Evolutionary conservation across 23 red algal genomes (phyloP), one percentile per base, ranked within the genome.

Genomic region (Cyanidioschyzon merolae): DNA sequence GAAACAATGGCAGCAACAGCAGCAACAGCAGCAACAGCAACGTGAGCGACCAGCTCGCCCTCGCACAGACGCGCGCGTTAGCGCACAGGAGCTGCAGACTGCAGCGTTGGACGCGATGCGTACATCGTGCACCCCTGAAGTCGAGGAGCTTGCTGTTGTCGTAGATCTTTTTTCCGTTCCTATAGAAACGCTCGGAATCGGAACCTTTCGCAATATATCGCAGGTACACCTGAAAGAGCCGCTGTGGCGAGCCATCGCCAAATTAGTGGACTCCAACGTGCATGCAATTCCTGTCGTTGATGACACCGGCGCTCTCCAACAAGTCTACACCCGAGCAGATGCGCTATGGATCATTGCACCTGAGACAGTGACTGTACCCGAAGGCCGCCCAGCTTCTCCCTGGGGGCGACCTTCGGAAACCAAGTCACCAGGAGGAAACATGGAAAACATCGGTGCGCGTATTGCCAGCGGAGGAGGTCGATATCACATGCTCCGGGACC

Each of bases 91-190:
- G 16, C 30, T 32, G 63, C 63, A 7, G 3, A 7, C 29, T 7
- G 12, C 21, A 25, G 12, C 63, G 63, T 3, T 32, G 16, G 63
- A 25, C 7, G 12, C 29, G n/a, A 27, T 35, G n/a, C 2, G 12
- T 3, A 32, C 16, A 25, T 32, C 29, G 63, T 21, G 21, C 45
- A 15, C 45, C 45, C 21, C 45, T 54, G 45, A 54, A 54, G 21
- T 54, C 12, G 45, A 54, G 45, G 45, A 54, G 45, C 45, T 54
- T 21, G 12, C 63, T 7, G 30, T 41, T 1, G 39, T 81, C 21
- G 37, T 71, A 40, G 78, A 54, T 24, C 25, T 81, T 18, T 81
- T 81, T 57, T 81, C 78, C 0, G 54, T 81, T 16, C 50, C 78
- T 7, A 40, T 81, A 0, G 1, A 59, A 30, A 39, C 40, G 1